A percentile compares a stretch with the other conserved stretches of the same genome.
Conservation (phyloP, 2,329 filamentous ascomycete species). For the Cadophora sp. region DNA sequence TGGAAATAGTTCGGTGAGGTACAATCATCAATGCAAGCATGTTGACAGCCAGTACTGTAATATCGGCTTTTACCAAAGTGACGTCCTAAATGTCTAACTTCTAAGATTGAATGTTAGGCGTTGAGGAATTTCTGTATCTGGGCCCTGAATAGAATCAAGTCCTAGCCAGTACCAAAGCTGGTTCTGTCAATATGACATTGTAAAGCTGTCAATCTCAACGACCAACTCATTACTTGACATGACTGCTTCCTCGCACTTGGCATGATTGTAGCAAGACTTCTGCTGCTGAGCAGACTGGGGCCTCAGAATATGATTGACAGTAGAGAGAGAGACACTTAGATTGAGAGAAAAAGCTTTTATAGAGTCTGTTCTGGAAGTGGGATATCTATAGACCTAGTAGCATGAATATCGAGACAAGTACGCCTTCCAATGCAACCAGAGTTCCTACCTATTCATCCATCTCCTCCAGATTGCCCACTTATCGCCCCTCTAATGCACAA, state of each 20-base stretch:
- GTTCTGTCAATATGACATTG: background rate
- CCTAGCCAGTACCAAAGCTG: background rate
- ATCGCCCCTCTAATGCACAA: slow-evolving; percentile 54
- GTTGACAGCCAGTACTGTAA: background rate
- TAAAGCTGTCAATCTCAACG: background rate
- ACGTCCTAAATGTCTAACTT: background rate
- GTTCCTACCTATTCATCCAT: background rate
- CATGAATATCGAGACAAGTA: background rate
- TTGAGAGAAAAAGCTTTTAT: background rate
- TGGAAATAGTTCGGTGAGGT: slow-evolving; percentile 3
- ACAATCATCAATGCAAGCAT: background rate
- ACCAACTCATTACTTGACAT: background rate
- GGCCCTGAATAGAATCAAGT: background rate
- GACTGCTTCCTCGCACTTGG: background rate
- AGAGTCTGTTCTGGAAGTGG: background rate
- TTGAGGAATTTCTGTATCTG: background rate
- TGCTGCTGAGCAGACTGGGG: background rate
- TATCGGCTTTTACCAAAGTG: no score
- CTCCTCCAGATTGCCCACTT: background rate
- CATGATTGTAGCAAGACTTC: background rate
- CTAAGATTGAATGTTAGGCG: no score
- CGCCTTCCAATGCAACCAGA: background rate
- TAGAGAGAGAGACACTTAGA: background rate
- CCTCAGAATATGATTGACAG: background rate
- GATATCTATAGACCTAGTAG: background rate